A percentile compares a stretch with the other conserved stretches of the same genome.
Conservation (phyloP, 2,329 filamentous ascomycete species). For the Penicillium freii region DNA sequence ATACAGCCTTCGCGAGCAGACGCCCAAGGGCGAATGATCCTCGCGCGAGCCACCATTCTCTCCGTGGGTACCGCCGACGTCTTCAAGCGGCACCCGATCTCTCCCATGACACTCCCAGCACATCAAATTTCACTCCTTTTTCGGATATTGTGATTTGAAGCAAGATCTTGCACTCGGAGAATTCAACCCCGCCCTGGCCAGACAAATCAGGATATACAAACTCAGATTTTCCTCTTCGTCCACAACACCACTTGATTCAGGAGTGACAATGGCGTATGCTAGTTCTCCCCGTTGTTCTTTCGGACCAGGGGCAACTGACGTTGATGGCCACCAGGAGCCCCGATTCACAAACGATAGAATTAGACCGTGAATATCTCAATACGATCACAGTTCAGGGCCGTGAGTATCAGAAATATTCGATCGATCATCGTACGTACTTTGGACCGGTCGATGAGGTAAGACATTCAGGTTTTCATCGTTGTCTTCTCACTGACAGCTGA, state of each 20-base stretch:
- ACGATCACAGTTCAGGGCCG: conserved; percentile 62
- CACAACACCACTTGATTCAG: conserved; percentile 8
- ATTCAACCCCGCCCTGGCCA: conserved; percentile 20
- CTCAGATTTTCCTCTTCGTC: conserved; percentile 9
- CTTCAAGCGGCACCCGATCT: conserved; percentile 23
- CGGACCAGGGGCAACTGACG: conserved; percentile 27
- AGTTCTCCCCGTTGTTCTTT: conserved; percentile 8
- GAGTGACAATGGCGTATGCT: conserved; percentile 33
- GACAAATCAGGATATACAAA: conserved; percentile 13
- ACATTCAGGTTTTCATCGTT: conserved; percentile 3
- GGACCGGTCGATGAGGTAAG: conserved; percentile 69
- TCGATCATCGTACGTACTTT: conserved; percentile 65
- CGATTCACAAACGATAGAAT: conserved; percentile 47
- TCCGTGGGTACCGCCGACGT: conserved; percentile 22
- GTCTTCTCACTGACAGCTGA: conserved; percentile 14
- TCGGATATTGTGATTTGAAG: conserved; percentile 13
- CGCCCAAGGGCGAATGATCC: conserved; percentile 24
- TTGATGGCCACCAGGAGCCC: conserved; percentile 37
- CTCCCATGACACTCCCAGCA: conserved; percentile 25
- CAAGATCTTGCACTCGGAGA: conserved; percentile 13
- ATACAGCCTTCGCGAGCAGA: conserved; percentile 25
- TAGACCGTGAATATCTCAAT: conserved; percentile 60
- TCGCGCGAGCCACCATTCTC: conserved; percentile 23
- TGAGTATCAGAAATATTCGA: conserved; percentile 65
- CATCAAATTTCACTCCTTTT: conserved; percentile 18